Evolutionary conservation across 345 rosid species (phyloP).

Genomic region (Populus pruinosa): DNA sequence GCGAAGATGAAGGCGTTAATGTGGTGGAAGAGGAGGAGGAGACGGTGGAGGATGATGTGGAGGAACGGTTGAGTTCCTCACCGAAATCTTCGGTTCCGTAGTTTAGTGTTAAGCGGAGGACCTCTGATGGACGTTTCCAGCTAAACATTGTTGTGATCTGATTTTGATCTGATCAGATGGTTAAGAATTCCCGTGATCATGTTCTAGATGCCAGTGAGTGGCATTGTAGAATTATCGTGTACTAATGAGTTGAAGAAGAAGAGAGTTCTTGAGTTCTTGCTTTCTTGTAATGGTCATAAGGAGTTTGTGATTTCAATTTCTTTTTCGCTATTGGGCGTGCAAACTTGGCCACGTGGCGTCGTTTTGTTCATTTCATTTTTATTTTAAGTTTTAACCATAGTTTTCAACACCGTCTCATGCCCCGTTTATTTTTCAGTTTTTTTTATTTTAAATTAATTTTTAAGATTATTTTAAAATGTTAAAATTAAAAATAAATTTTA

Average conservation of each 20-base stretch:
- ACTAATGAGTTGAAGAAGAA: not conserved
- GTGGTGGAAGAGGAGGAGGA: conserved; percentile 26
- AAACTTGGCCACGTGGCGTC: too few relatives aligned
- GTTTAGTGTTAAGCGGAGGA: conserved; percentile 62
- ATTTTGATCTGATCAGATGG: conserved; percentile 30
- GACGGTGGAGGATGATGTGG: conserved; percentile 34
- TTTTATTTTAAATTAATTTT: too few relatives aligned
- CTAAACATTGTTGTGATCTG: conserved; percentile 65
- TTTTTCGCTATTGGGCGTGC: too few relatives aligned
- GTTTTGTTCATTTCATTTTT: too few relatives aligned
- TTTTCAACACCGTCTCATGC: too few relatives aligned
- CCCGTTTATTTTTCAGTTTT: too few relatives aligned
- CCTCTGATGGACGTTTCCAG: conserved; percentile 89
- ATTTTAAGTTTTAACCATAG: too few relatives aligned
- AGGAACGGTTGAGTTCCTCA: conserved; percentile 44
- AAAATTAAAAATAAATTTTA: too few relatives aligned
- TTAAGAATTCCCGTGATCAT: not conserved
- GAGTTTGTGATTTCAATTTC: not conserved
- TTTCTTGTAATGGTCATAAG: not conserved
- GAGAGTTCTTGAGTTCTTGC: not conserved
- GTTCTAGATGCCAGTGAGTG: not conserved
- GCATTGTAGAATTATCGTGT: not conserved
- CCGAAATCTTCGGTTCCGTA: conserved; percentile 68
- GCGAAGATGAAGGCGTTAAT: conserved; percentile 18
- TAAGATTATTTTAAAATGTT: too few relatives aligned